Conservation (phyloP, 768 basidiomycete species). For the Phylloporus arenicola region DNA sequence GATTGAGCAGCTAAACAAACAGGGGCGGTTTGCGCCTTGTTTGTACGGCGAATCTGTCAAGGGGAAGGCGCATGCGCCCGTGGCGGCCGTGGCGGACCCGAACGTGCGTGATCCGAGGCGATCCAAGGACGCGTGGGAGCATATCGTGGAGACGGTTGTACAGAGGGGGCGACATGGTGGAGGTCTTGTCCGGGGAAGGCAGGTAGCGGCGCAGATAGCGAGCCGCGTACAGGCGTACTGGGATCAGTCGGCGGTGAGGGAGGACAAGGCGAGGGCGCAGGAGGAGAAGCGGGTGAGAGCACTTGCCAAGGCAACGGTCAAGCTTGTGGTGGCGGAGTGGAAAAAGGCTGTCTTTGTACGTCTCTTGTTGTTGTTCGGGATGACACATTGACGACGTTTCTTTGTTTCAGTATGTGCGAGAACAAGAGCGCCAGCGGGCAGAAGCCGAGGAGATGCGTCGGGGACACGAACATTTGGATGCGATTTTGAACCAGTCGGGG, state of each 20-base stretch:
- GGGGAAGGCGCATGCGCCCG: neutral
- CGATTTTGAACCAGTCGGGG: constrained; percentile 84
- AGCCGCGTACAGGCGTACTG: constrained; percentile 68
- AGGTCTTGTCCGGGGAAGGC: constrained; percentile 32
- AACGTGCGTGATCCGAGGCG: constrained; percentile 24
- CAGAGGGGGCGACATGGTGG: constrained; percentile 17
- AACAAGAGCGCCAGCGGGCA: constrained; percentile 53
- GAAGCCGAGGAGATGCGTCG: constrained; percentile 75
- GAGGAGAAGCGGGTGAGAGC: constrained; percentile 64
- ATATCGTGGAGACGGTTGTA: constrained; percentile 46
- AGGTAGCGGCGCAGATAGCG: constrained; percentile 52
- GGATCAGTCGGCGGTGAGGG: constrained; percentile 59
- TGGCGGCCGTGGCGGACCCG: constrained; percentile 9
- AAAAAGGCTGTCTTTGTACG: constrained; percentile 80
- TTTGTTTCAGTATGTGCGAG: constrained; percentile 60
- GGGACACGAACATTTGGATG: constrained; percentile 84
- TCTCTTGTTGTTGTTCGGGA: constrained; percentile 8
- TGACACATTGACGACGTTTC: neutral
- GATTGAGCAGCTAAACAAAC: constrained; percentile 38
- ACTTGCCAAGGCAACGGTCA: constrained; percentile 67
- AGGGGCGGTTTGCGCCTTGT: constrained; percentile 44
- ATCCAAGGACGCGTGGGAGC: constrained; percentile 51
- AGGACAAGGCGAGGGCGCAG: constrained; percentile 50
- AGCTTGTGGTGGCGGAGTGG: constrained; percentile 75
- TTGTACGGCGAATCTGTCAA: constrained; percentile 28